These are phyloP conservation scores for Cyphellophora attinorum DNA, from an alignment of 2,329 filamentous ascomycete genomes.

Conservation along the genomic window DNA sequence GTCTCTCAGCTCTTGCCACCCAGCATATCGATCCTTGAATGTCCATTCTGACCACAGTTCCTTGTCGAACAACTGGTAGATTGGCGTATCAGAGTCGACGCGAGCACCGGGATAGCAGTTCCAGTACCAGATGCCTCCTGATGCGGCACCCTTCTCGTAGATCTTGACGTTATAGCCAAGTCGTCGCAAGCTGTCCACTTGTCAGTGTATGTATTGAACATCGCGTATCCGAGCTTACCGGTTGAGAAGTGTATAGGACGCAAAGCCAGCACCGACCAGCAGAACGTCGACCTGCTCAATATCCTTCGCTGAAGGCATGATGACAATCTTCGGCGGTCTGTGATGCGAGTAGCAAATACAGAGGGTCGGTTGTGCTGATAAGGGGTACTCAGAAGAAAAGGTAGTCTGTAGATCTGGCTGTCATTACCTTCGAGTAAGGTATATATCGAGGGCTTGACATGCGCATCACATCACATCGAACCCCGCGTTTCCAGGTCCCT, in stretches of 20 bases:
- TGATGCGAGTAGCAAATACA: too few relatives aligned
- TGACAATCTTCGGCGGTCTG: not conserved
- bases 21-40: constrained; percentile 23
- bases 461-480: not conserved
- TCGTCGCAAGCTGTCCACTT: constrained; percentile 38
- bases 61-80: constrained; percentile 24
- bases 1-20: constrained; percentile 27
- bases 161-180: constrained; percentile 38
- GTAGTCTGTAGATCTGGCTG: not conserved
- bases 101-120: constrained; percentile 30
- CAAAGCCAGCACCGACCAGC: constrained; percentile 23
- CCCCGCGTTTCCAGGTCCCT: not conserved
- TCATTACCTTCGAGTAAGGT: not conserved
- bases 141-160: constrained; percentile 42
- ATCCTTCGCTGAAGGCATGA: not conserved
- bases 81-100: constrained; percentile 12
- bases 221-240: too few relatives aligned
- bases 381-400: not conserved
- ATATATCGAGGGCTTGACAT: not conserved
- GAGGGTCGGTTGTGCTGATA: too few relatives aligned
- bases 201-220: too few relatives aligned
- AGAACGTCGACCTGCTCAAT: constrained; percentile 19
- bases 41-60: constrained; percentile 30
- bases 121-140: constrained; percentile 29
- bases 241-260: constrained; percentile 42